phyloP scores from a whole-genome alignment of 306 rosid species.

The Acacia confusa region DNA sequence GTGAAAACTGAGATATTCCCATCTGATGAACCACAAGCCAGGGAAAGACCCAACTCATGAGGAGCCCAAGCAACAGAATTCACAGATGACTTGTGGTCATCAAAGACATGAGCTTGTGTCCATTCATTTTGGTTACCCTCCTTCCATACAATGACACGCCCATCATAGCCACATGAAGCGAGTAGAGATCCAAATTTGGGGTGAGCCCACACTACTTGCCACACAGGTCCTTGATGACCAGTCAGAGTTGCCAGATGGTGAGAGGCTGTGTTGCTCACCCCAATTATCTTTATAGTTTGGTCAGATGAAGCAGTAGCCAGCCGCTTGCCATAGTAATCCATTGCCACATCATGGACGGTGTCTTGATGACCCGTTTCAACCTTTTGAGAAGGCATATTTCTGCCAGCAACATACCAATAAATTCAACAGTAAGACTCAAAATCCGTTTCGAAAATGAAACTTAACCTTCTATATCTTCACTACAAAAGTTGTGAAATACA shows the following conservation, averaged over 20 bases:
- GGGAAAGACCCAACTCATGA: conserved; percentile 71
- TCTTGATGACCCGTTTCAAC: conserved; percentile 81
- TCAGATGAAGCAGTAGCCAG: conserved; percentile 75
- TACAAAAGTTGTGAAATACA: neutral
- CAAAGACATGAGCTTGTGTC: conserved; percentile 64
- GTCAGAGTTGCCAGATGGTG: conserved; percentile 68
- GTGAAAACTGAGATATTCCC: conserved; percentile 75
- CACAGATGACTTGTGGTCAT: conserved; percentile 62
- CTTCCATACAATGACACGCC: conserved; percentile 72
- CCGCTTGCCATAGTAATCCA: conserved; percentile 80
- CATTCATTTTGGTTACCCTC: conserved; percentile 75
- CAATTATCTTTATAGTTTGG: conserved; percentile 65
- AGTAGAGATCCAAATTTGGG: conserved; percentile 68
- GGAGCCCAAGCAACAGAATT: conserved; percentile 86
- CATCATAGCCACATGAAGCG: conserved; percentile 71
- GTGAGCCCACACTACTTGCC: conserved; percentile 84
- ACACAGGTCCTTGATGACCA: conserved; percentile 75
- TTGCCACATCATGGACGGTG: conserved; percentile 60
- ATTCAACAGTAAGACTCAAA: conserved; percentile 2
- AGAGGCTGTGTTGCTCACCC: conserved; percentile 57
- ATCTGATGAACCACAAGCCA: conserved; percentile 78
- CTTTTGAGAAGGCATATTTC: conserved; percentile 64
- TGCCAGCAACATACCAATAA: conserved; percentile 13
- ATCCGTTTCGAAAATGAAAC: neutral
- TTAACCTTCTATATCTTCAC: neutral